Base-by-base conservation (phyloP, 176 grass and related monocot species). In the Juncus effusus region DNA sequence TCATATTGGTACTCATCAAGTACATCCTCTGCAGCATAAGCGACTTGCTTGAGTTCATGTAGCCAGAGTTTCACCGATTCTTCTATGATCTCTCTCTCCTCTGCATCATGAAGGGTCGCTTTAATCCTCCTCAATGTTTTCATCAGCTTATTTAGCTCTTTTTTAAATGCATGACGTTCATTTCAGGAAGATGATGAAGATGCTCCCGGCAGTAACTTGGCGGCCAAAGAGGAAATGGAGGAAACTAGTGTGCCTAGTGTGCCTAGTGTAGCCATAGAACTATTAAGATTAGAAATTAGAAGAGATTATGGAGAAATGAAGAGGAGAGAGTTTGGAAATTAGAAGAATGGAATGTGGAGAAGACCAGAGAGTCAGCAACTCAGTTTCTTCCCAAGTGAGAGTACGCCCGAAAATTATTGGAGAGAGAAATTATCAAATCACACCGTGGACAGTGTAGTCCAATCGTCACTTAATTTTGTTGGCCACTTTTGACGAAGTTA, bases 31-130 rank as follows among this genome's bases (percentile, higher is more conserved):
- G 62, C 62, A 28, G 47, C 37, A 12, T 58, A 59, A 5, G 54
- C 62, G 1, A 66, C 41, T 37, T 49, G 8, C 40, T 28, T 66
- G 63, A 66, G 63, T 41, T 66, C 63, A 12, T 66, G 7, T 38
- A 66, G 63, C 63, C 63, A 51, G 3, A 66, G 65, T 42, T 71
- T 62, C 14, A 62, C 57, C 6, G 76, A 63, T 2, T n/a, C 0
- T 14, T 71, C 55, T 4, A 3, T 66, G 63, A 66, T 66, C 16
- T 66, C 42, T 19, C 63, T 36, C 7, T 42, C 63, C 42, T 66
- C 63, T 15, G 63, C 63, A 51, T 66, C 63, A 3, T 66, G 49
- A 16, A 66, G 42, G 1, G 42, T 66, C 3, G 13, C 41, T 47
- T 66, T 36, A 14, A 51, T 66, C 13, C 15, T 41, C 13, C 50